Evolutionary conservation across 139 green algal genomes (phyloP), one percentile per base, ranked within the genome.

Genomic region (Astrephomene gubernaculifera): DNA sequence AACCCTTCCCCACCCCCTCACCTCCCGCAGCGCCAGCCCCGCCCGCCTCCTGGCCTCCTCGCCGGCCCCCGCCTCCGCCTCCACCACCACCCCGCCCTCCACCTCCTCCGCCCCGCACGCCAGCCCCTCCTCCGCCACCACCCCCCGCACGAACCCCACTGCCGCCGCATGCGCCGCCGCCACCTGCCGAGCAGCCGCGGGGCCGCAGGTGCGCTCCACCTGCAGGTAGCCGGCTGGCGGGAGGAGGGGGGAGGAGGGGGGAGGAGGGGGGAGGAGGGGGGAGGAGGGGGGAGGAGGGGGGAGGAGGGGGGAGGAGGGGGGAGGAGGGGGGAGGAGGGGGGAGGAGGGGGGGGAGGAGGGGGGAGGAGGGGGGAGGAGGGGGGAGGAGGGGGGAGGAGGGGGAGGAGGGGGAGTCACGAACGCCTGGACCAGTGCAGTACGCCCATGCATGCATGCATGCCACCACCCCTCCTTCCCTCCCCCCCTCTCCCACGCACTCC

Each of bases 111-210:
- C 69, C 36, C 60, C 68, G 69, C 81, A 86, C 9, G 80, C 69
- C 33, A 86, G 72, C 36, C 81, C 38, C 52, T 86, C 81, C 68
- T 86, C 67, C 36, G 2, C 6, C 53, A 80, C 81, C 68, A 86
- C 33, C 14, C 24, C 41, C 29, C 43, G 31, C 29, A 86, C 81
- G 33, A 80, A 86, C 44, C n/a, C 69, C 0, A 64, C 52, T 1
- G 81, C 81, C 7, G 68, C 68, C 0, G 68, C 68, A 10, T 86
- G 81, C 21, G 81, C 38, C 29, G 53, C 69, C 12, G 81, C 69
- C 69, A 71, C 81, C 29, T 57, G 22, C 27, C 70, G 53, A 4
- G 69, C 69, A 1, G 24, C 21, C 52, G 61, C 70, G n/a, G 52
- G 69, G 4, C 81, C 81, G 39, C 22, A 27, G 17, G 64, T 61